These are phyloP conservation scores for Plenodomus tracheiphilus DNA, from an alignment of 2,329 filamentous ascomycete genomes.

Conservation along the genomic window DNA sequence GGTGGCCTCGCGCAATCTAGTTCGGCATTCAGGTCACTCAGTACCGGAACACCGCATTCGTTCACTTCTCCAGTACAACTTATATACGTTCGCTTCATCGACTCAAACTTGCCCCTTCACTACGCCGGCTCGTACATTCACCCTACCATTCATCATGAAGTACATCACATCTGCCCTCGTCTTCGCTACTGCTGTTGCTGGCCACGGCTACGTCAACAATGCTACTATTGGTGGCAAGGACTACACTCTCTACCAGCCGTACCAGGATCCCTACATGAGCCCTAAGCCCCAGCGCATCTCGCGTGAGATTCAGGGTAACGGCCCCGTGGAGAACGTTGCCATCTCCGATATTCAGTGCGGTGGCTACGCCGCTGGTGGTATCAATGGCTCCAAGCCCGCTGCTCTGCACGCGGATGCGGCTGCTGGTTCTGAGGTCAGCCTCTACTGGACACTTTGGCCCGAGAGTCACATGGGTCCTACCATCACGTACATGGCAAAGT, in stretches of 20 bases:
- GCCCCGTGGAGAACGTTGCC: conserved; percentile 59
- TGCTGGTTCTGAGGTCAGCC: conserved; percentile 58
- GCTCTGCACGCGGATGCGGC: conserved; percentile 57
- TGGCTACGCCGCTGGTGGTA: conserved; percentile 55
- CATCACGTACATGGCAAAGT: conserved; percentile 64
- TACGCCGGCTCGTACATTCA: conserved; percentile 11
- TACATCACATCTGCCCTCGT: conserved; percentile 32
- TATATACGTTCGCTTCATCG: conserved; percentile 13
- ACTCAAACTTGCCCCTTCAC: conserved; percentile 4
- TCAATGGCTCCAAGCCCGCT: conserved; percentile 57
- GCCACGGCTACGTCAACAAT: conserved; percentile 42
- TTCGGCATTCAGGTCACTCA: conserved; percentile 18
- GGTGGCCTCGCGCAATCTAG: conserved; percentile 20
- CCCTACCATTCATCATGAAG: conserved; percentile 33
- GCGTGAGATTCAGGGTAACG: conserved; percentile 61
- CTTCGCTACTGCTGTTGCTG: conserved; percentile 34
- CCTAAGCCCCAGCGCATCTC: conserved; percentile 56
- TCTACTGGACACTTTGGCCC: conserved; percentile 59
- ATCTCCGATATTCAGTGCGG: conserved; percentile 61
- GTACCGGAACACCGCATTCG: conserved; percentile 21
- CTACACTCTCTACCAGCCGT: conserved; percentile 43
- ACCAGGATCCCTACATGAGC: conserved; percentile 39
- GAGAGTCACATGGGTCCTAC: conserved; percentile 57
- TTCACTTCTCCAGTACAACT: conserved; percentile 16
- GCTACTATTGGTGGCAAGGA: conserved; percentile 37